Evolutionary conservation across 495 filamentous ascomycete genomes (phyloP), one percentile per base, ranked within the genome.

Genomic region (Penicillium soppii): DNA sequence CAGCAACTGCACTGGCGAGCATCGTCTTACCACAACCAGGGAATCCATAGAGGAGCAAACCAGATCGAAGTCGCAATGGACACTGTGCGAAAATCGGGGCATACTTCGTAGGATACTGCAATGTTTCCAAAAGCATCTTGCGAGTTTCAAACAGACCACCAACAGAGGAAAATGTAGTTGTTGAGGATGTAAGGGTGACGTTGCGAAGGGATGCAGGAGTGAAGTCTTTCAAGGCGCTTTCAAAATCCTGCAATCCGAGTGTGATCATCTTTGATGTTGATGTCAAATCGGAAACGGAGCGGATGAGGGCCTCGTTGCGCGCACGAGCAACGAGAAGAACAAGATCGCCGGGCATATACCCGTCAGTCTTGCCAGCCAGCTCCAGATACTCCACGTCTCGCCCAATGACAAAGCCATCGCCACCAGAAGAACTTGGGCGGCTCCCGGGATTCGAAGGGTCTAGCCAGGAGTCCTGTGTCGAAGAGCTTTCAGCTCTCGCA

Each of bases 61-160:
- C 94, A 17, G 92, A 97, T 10, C 94, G 89, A 0, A 98, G 75
- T 17, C 94, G 90, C 3, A 98, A 78, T 5, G 94, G 95, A 59
- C 92, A 98, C 50, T 92, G 87, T 2, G 92, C 90, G 59, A 98
- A 98, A 58, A 98, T 97, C 2, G 94, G 94, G 0, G 95, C 95
- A 68, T 98, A 98, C 51, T 91, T 96, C 10, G 94, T 98, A 0
- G 94, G 94, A 62, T 97, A 98, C 69, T 97, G 89, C 4, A 98
- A 76, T 0, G 94, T 98, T 71, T 98, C 95, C 8, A 98, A 74
- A 19, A 98, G 79, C 45, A 85, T 91, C 52, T 89, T 82, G 4
- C 94, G 87, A 2, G 94, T 97, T 53, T 87, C 82, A 15, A 83
- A 82, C 9, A 98, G 75, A 10, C 94, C 94, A 40, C 94, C 94